Evolutionary conservation across 371 early-diverging fungal species (phyloP), one percentile per base, ranked within the genome.

Genomic region (Mucor sp.): DNA sequence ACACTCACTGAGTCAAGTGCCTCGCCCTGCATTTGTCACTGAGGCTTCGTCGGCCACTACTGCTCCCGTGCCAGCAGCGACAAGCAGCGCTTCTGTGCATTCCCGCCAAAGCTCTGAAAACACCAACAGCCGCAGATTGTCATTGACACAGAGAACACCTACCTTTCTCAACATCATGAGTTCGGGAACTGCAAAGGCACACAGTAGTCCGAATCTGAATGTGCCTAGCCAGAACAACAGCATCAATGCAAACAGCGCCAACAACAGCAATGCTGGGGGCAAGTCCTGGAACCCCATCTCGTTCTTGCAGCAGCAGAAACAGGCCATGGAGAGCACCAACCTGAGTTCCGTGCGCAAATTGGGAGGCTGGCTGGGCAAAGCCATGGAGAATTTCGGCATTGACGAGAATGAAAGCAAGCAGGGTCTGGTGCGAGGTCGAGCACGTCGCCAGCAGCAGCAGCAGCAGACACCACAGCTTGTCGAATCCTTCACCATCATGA

Each of bases 401-500:
- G 91, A 85, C 15, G 71, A 76, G 55, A 80, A 72, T 79, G 81
- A 75, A 65, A 70, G 43, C 25, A 28, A 21, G 17, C 59, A 28
- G 23, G 32, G 44, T n/a, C 1, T 30, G 2, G 7, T 28, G 15
- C 19, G 32, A 17, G 14, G 21, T 6, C 27, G 12, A 7, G 14
- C 30, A 15, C 19, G 44, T 23, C 44, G 28, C 8, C 56, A 56
- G 9, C 61, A 32, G 35, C 57, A 33, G 44, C 64, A 58, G 41
- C 68, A 61, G 30, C 30, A 30, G 30, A 47, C 72, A 9, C 78
- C 70, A 32, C 80, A 84, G 55, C 77, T 91, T 15, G 90, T 89
- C 0, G 94, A 93, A 65, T 86, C 90, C 0, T 91, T 92, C 69
- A 91, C 89, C 0, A 89, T 91, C 50, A 83, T 84, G 7, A 78